These are phyloP conservation scores for Amanita polypyramis DNA, from an alignment of 768 basidiomycete species.

Conservation along the genomic window DNA sequence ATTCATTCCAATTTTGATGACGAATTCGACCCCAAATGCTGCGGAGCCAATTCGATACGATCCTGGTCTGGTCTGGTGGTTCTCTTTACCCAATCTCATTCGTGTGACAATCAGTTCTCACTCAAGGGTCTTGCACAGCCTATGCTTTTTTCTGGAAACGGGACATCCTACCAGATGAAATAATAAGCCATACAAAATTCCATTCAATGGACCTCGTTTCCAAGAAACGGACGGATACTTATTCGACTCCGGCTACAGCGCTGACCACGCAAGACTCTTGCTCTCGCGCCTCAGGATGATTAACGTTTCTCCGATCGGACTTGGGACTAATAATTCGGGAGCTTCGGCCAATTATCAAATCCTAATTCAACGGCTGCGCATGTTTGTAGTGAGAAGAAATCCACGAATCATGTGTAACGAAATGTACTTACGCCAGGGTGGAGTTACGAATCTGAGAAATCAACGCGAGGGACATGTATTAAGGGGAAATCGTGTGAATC, in stretches of 20 bases:
- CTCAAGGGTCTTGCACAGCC: neutral
- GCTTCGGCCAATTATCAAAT: constrained; percentile 53
- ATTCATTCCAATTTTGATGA: too few species aligned
- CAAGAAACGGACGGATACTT: neutral
- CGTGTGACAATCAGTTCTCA: neutral
- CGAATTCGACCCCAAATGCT: too few species aligned
- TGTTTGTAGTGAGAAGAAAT: neutral
- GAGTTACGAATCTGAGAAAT: constrained; percentile 40
- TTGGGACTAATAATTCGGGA: constrained; percentile 4
- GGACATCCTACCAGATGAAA: neutral
- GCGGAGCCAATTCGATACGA: too few species aligned
- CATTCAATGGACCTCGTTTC: neutral
- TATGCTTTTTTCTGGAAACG: neutral
- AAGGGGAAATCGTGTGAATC: neutral
- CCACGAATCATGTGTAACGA: neutral
- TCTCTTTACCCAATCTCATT: neutral
- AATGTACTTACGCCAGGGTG: constrained; percentile 52
- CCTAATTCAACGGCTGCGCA: constrained; percentile 50
- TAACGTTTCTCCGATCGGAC: neutral
- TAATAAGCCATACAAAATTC: too few species aligned
- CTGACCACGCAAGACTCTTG: neutral
- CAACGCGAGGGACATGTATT: neutral
- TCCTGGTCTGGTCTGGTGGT: too few species aligned
- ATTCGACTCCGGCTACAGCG: neutral
- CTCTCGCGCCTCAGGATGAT: neutral